phyloP scores from a whole-genome alignment of 495 filamentous ascomycete species.

The Penicillium argentinense region DNA sequence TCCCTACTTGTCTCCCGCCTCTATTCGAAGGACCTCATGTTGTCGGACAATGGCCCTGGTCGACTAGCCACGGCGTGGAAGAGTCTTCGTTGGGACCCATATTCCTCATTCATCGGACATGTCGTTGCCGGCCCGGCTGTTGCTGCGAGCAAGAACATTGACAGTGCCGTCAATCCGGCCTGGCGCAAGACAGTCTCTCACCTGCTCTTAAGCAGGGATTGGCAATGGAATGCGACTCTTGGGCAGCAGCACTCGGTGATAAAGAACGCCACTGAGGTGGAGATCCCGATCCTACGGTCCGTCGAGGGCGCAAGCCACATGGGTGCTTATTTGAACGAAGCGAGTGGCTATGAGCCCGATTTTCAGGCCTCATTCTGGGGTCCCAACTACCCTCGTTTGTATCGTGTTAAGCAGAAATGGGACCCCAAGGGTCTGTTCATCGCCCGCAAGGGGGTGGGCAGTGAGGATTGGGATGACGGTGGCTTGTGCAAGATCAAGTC shows the following conservation, averaged over 20 bases:
- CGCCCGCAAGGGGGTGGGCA: slow-evolving; percentile 28
- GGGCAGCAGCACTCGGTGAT: slow-evolving; percentile 29
- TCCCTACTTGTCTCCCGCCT: slow-evolving; percentile 26
- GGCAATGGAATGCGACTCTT: slow-evolving; percentile 19
- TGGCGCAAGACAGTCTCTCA: slow-evolving; percentile 37
- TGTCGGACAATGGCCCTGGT: slow-evolving; percentile 19
- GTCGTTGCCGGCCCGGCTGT: slow-evolving; percentile 36
- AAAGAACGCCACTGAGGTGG: slow-evolving; percentile 38
- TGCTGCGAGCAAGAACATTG: slow-evolving; percentile 25
- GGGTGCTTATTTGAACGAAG: slow-evolving; percentile 54
- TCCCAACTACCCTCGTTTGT: slow-evolving; percentile 44
- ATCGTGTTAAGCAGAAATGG: slow-evolving; percentile 41
- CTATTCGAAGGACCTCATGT: slow-evolving; percentile 31
- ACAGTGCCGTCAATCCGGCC: slow-evolving; percentile 38
- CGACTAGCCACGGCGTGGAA: slow-evolving; percentile 25
- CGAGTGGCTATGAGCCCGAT: slow-evolving; percentile 41
- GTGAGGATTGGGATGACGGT: slow-evolving; percentile 34
- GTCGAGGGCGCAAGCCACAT: slow-evolving; percentile 30
- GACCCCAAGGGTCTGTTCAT: slow-evolving; percentile 32
- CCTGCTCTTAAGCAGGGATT: slow-evolving; percentile 17
- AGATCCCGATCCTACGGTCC: slow-evolving; percentile 42
- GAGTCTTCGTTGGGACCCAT: slow-evolving; percentile 14
- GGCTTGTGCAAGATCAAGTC: slow-evolving; percentile 21
- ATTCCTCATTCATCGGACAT: slow-evolving; percentile 16
- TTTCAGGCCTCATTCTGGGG: slow-evolving; percentile 54